Evolutionary conservation across 177 flowering plant species (phyloP).

Genomic region (Vitis hybrid): DNA sequence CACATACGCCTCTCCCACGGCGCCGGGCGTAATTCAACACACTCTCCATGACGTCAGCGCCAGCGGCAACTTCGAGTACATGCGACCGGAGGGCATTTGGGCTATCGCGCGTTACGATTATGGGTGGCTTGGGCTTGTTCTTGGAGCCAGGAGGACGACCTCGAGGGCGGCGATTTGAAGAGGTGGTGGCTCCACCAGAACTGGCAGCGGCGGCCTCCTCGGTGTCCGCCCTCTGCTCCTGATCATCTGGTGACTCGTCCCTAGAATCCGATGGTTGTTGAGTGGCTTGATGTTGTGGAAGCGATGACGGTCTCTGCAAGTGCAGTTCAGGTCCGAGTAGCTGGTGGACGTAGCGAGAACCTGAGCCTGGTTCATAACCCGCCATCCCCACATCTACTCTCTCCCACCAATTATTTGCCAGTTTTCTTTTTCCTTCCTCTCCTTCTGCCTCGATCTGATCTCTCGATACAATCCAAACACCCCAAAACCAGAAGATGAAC

Average conservation of each 20-base stretch:
- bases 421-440: constrained; percentile 9
- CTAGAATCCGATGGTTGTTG: constrained; percentile 11
- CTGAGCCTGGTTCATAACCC: constrained; percentile 34
- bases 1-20: constrained; percentile 63
- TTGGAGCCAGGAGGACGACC: constrained; percentile 80
- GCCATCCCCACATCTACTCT: constrained; percentile 43
- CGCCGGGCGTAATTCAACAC: constrained; percentile 49
- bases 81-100: constrained; percentile 74
- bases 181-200: constrained; percentile 30
- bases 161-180: constrained; percentile 48
- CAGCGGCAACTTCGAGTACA: constrained; percentile 59
- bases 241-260: constrained; percentile 26
- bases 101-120: constrained; percentile 65
- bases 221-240: constrained; percentile 10
- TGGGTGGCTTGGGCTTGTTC: constrained; percentile 77
- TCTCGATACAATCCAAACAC: not conserved
- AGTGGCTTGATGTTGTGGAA: constrained; percentile 3
- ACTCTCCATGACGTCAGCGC: constrained; percentile 56
- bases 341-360: constrained; percentile 50
- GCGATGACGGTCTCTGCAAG: constrained; percentile 26
- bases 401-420: constrained; percentile 54
- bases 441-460: constrained; percentile 1
- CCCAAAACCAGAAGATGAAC: not conserved
- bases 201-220: constrained; percentile 24
- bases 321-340: constrained; percentile 49